phyloP scores from a whole-genome alignment of 106 monocot genomes.

The Acorus gramineus region DNA sequence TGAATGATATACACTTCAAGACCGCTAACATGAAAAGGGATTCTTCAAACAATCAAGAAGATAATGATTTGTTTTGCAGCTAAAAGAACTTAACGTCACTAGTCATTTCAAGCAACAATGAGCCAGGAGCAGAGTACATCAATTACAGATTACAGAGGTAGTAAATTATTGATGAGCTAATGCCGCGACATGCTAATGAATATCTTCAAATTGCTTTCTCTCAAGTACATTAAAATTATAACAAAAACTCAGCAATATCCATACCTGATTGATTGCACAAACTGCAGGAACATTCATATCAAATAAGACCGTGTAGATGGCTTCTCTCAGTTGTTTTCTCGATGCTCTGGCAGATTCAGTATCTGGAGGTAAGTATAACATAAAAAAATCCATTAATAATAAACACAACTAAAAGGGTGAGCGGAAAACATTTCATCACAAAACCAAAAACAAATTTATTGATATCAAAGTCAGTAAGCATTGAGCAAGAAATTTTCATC shows the following conservation, averaged over 20 bases:
- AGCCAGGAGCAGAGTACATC: too few species aligned
- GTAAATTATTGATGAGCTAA: constrained; percentile 2
- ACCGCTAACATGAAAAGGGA: too few species aligned
- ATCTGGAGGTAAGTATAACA: constrained; percentile 36
- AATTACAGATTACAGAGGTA: too few species aligned
- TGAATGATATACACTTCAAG: too few species aligned
- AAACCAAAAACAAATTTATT: too few species aligned
- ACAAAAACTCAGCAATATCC: neutral
- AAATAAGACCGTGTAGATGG: constrained; percentile 70
- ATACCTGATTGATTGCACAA: constrained; percentile 91
- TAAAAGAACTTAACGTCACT: too few species aligned
- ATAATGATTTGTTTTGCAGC: too few species aligned
- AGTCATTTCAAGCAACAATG: too few species aligned
- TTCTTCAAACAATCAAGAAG: too few species aligned
- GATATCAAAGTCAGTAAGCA: too few species aligned
- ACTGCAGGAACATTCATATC: constrained; percentile 92
- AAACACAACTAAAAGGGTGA: neutral
- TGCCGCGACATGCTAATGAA: neutral
- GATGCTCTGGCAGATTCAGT: constrained; percentile 90
- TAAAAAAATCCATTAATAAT: constrained; percentile 5
- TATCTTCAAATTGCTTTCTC: neutral
- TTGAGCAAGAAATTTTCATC: too few species aligned
- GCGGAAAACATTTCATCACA: too few species aligned
- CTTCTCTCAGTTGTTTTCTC: constrained; percentile 65
- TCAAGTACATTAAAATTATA: neutral